A percentile compares a stretch with the other conserved stretches of the same genome.
Conservation (phyloP, 1,284 basidiomycete genomes). For the Chalciporus sp. region DNA sequence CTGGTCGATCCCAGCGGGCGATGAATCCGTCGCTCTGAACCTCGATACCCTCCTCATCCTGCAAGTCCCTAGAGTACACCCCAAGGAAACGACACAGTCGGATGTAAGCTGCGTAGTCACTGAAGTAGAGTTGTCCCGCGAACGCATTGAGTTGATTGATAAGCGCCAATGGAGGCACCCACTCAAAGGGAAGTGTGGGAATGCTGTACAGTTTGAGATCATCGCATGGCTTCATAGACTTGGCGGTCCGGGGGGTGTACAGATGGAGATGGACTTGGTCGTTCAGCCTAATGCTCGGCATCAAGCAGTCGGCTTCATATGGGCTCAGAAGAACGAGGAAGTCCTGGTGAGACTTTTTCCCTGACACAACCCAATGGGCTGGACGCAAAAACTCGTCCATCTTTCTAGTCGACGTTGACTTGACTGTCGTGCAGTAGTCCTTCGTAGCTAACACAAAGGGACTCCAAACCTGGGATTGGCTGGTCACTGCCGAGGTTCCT, state of each 20-base stretch:
- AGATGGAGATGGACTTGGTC: conserved; percentile 42
- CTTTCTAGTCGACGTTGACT: neutral
- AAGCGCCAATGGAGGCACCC: conserved; percentile 22
- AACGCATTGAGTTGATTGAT: conserved; percentile 44
- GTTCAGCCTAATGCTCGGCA: conserved; percentile 40
- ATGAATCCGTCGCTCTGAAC: conserved; percentile 42
- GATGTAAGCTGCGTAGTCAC: conserved; percentile 35
- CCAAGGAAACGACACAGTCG: conserved; percentile 41
- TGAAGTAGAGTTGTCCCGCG: conserved; percentile 47
- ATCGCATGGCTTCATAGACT: conserved; percentile 42
- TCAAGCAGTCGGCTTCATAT: conserved; percentile 44
- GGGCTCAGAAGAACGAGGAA: conserved; percentile 48
- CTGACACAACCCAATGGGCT: conserved; percentile 47
- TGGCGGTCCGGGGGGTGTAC: conserved; percentile 42
- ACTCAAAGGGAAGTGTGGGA: conserved; percentile 26
- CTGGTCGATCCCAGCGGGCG: conserved; percentile 19
- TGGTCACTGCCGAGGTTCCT: conserved; percentile 8
- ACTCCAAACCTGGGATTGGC: conserved; percentile 24
- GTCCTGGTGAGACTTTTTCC: neutral
- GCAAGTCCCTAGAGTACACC: conserved; percentile 28
- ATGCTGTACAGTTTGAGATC: conserved; percentile 40
- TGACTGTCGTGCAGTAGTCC: conserved; percentile 32
- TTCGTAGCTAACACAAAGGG: conserved; percentile 26
- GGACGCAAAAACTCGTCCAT: conserved; percentile 41
- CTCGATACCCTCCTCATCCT: conserved; percentile 7